Conservation (phyloP, 441 rosid genomes). For the Populus tomentosa region DNA sequence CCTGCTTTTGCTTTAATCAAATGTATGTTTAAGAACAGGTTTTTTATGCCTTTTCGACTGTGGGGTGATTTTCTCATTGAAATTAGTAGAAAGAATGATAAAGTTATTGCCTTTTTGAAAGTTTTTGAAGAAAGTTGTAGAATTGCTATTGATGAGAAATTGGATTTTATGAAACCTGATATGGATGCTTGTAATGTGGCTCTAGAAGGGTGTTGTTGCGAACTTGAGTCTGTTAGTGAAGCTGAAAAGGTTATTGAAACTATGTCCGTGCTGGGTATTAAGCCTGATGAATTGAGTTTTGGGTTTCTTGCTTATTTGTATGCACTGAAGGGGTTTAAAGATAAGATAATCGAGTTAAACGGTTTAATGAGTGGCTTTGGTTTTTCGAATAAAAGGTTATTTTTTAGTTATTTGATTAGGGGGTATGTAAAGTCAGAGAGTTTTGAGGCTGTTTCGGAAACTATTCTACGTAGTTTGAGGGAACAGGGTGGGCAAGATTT, state of each 20-base stretch:
- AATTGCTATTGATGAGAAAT: slow-evolving; percentile 69
- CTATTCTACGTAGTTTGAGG: slow-evolving; percentile 40
- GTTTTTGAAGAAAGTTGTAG: slow-evolving; percentile 69
- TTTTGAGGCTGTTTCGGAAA: slow-evolving; percentile 52
- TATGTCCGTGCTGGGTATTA: slow-evolving; percentile 68
- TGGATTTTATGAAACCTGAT: slow-evolving; percentile 74
- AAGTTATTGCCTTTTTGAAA: slow-evolving; percentile 44
- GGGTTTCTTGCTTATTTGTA: slow-evolving; percentile 53
- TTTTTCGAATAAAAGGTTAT: slow-evolving; percentile 34
- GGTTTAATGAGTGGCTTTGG: slow-evolving; percentile 54
- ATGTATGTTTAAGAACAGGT: slow-evolving; percentile 76
- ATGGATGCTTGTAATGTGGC: slow-evolving; percentile 72
- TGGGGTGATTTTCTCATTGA: slow-evolving; percentile 73
- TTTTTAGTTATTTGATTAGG: slow-evolving; percentile 55
- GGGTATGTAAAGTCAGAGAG: slow-evolving; percentile 63
- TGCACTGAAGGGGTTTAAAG: slow-evolving; percentile 44
- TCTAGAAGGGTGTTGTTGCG: slow-evolving; percentile 60
- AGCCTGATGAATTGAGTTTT: slow-evolving; percentile 68
- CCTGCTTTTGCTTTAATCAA: slow-evolving; percentile 83
- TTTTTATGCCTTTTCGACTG: slow-evolving; percentile 67
- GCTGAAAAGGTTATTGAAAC: slow-evolving; percentile 65
- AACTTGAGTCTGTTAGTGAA: slow-evolving; percentile 54
- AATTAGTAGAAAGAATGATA: slow-evolving; percentile 42
- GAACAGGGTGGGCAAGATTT: slow-evolving; percentile 30
- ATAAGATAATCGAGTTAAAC: slow-evolving; percentile 64